These are phyloP conservation scores for Sclerotinia borealis DNA, from an alignment of 2,329 filamentous ascomycete genomes.

Conservation along the genomic window DNA sequence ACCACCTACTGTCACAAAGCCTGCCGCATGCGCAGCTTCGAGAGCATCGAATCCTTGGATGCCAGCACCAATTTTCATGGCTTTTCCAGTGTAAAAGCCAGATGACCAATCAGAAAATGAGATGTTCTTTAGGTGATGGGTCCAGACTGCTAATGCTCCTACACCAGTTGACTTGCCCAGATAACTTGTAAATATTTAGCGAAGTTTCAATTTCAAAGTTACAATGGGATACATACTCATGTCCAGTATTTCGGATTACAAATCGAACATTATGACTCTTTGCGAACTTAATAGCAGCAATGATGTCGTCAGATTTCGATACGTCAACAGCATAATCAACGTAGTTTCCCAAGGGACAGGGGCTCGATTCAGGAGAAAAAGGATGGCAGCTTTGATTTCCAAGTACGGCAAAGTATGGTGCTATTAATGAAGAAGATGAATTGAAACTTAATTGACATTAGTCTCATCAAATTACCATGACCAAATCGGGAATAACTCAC, in stretches of 20 bases:
- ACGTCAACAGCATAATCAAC: constrained; percentile 31
- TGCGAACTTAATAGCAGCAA: constrained; percentile 35
- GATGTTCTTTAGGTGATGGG: constrained; percentile 46
- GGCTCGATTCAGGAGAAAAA: constrained; percentile 33
- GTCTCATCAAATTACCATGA: neutral
- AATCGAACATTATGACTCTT: constrained; percentile 36
- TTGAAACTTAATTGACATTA: neutral
- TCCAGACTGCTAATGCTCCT: constrained; percentile 52
- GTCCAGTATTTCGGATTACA: constrained; percentile 50
- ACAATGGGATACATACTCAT: constrained; percentile 36
- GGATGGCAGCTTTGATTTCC: constrained; percentile 32
- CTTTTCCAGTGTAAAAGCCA: constrained; percentile 42
- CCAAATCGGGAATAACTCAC: neutral
- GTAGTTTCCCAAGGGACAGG: constrained; percentile 36
- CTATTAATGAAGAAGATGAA: constrained; percentile 24
- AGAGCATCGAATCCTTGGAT: constrained; percentile 44
- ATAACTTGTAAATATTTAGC: constrained; percentile 29
- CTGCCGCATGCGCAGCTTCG: constrained; percentile 36
- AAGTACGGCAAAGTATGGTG: constrained; percentile 34
- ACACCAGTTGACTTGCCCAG: constrained; percentile 57
- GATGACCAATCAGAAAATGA: constrained; percentile 36
- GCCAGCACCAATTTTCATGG: constrained; percentile 50
- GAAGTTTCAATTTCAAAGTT: neutral
- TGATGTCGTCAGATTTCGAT: constrained; percentile 21
- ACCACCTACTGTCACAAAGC: constrained; percentile 44